Percentiles rank a stretch among this genome's conserved stretches.
Evolutionary conservation across 768 basidiomycete genomes (phyloP).

Genomic region (Leccinum longicurvipes): DNA sequence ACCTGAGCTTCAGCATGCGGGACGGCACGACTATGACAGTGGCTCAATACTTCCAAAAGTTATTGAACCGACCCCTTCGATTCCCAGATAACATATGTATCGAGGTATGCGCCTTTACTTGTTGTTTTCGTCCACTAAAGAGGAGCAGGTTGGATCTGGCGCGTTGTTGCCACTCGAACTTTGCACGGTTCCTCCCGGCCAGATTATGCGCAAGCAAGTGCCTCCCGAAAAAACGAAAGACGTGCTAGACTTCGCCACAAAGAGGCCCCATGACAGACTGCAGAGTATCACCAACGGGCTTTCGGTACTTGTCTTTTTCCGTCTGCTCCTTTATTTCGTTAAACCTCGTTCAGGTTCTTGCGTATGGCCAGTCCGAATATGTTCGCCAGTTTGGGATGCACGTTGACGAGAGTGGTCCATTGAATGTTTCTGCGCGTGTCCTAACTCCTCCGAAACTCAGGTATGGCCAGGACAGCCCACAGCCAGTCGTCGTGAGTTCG

Average conservation of each 20-base stretch:
- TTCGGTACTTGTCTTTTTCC: slow-evolving; percentile 34
- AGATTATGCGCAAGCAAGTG: slow-evolving; percentile 70
- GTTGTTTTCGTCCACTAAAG: slow-evolving; percentile 19
- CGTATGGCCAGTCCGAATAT: slow-evolving; percentile 73
- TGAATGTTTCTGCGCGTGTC: slow-evolving; percentile 59
- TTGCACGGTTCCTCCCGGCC: slow-evolving; percentile 59
- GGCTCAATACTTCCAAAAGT: slow-evolving; percentile 56
- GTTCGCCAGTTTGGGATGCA: slow-evolving; percentile 70
- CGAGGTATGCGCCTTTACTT: slow-evolving; percentile 45
- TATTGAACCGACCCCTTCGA: slow-evolving; percentile 50
- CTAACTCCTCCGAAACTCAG: slow-evolving; percentile 61
- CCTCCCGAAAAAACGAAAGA: slow-evolving; percentile 62
- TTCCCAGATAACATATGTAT: slow-evolving; percentile 65
- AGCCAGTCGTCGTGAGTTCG: slow-evolving; percentile 52
- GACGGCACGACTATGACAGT: slow-evolving; percentile 57
- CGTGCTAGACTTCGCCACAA: slow-evolving; percentile 66
- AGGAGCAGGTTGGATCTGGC: slow-evolving; percentile 50
- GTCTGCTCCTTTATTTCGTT: not conserved
- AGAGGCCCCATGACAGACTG: slow-evolving; percentile 56
- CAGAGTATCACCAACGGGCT: slow-evolving; percentile 52
- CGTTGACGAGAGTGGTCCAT: slow-evolving; percentile 51
- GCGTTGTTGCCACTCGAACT: slow-evolving; percentile 68
- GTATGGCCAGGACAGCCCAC: slow-evolving; percentile 58
- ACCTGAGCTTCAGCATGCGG: slow-evolving; percentile 52
- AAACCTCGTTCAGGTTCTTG: slow-evolving; percentile 43